A percentile compares a stretch with the other conserved stretches of the same genome.
phyloP scores from a whole-genome alignment of 495 filamentous ascomycete genomes.

The Hypoxylon rickii region DNA sequence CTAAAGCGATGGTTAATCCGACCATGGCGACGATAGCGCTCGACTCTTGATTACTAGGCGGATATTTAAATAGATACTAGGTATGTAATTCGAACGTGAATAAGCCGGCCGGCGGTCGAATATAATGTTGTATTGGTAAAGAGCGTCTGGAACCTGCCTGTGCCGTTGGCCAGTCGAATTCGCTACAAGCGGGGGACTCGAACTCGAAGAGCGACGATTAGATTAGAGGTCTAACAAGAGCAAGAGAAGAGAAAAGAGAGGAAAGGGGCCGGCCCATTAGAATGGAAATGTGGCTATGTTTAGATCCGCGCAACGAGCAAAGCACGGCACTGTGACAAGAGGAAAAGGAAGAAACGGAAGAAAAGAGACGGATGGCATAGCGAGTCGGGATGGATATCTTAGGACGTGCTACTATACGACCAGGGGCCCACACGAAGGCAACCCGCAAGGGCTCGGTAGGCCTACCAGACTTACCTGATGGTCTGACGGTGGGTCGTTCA shows the following conservation, averaged over 20 bases:
- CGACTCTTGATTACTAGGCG: slow-evolving; percentile 16
- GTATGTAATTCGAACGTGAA: slow-evolving; percentile 12
- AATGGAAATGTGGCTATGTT: slow-evolving; percentile 35
- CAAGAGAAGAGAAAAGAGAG: slow-evolving; percentile 1
- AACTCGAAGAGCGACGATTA: slow-evolving; percentile 26
- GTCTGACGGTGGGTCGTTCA: slow-evolving; percentile 31
- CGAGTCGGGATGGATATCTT: slow-evolving; percentile 21
- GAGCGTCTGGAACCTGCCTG: slow-evolving; percentile 33
- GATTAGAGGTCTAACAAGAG: slow-evolving; percentile 22
- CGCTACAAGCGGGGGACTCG: slow-evolving; percentile 15
- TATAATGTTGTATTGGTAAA: slow-evolving; percentile 24
- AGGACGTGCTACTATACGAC: slow-evolving; percentile 24
- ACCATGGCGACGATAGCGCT: slow-evolving; percentile 23
- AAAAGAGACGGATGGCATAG: slow-evolving; percentile 12
- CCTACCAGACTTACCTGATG: too few relatives aligned
- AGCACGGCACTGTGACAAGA: not conserved
- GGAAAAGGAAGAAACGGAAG: slow-evolving; percentile 21
- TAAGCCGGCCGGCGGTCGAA: slow-evolving; percentile 38
- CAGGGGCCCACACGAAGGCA: slow-evolving; percentile 22
- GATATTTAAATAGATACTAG: slow-evolving; percentile 13
- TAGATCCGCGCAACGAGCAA: slow-evolving; percentile 32
- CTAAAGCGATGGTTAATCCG: slow-evolving; percentile 24
- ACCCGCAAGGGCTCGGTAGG: slow-evolving; percentile 1
- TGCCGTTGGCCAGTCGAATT: slow-evolving; percentile 4
- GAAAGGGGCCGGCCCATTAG: slow-evolving; percentile 37